A percentile compares a stretch with the other conserved stretches of the same genome.
Conservation (phyloP, 179 eudicot species). For the Gypsophila paniculata region DNA sequence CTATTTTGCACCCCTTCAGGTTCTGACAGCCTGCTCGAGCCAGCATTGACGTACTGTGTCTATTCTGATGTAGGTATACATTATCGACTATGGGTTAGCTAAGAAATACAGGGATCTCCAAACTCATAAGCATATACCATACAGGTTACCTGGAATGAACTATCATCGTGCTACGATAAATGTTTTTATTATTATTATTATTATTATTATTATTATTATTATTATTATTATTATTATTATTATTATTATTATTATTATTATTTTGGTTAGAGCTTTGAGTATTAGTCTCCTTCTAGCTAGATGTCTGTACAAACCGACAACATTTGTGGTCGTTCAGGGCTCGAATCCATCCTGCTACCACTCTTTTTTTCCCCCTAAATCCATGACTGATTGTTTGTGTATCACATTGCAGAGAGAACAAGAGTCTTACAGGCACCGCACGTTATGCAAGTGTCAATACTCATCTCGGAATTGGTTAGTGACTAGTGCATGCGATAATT, state of each 20-base stretch:
- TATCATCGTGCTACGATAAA: not conserved
- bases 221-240: not conserved
- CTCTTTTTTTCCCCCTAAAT: too few species aligned
- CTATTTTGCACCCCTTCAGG: not conserved
- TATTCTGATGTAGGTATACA: slow-evolving; percentile 50
- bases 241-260: not conserved
- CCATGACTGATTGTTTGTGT: slow-evolving; percentile 10
- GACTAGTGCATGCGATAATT: slow-evolving; percentile 5
- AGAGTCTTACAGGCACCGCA: slow-evolving; percentile 92
- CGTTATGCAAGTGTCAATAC: slow-evolving; percentile 98
- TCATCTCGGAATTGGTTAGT: slow-evolving; percentile 92
- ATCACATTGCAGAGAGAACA: slow-evolving; percentile 61
- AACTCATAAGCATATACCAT: slow-evolving; percentile 95
- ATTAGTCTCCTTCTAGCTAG: not conserved
- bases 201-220: not conserved
- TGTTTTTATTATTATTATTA: not conserved
- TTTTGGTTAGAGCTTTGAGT: not conserved
- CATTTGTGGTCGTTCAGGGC: not conserved
- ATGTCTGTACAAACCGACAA: not conserved
- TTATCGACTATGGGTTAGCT: slow-evolving; percentile 85
- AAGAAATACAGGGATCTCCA: slow-evolving; percentile 90
- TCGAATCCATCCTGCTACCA: not conserved
- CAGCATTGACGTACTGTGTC: not conserved
- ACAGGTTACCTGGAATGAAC: slow-evolving; percentile 44
- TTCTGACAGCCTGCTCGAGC: not conserved